Conservation (phyloP, 192 early-diverging fungal species). For the Linnemannia schmuckeri region DNA sequence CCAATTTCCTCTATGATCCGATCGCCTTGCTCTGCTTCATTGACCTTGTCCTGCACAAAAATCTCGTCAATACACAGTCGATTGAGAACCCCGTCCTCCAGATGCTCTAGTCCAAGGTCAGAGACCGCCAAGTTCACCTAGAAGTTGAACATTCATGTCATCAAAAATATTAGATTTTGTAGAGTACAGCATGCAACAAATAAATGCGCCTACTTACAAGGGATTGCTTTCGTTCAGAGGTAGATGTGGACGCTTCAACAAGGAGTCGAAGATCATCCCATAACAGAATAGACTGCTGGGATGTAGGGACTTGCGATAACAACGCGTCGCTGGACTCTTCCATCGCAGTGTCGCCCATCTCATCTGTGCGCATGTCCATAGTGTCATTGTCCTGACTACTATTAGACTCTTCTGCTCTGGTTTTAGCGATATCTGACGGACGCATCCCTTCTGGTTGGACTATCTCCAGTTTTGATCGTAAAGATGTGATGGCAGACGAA, state of each 20-base stretch:
- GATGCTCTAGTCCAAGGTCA: conserved; percentile 20
- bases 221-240: not conserved
- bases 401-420: not conserved
- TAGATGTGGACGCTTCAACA: conserved; percentile 1
- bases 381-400: not conserved
- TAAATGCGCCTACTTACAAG: not conserved
- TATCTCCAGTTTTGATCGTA: conserved; percentile 26
- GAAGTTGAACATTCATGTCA: not conserved
- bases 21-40: not conserved
- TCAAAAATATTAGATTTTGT: not conserved
- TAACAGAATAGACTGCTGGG: conserved; percentile 26
- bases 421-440: conserved; percentile 24
- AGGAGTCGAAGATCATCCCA: conserved; percentile 33
- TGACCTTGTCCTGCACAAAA: not conserved
- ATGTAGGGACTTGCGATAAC: conserved; percentile 26
- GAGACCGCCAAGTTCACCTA: conserved; percentile 13
- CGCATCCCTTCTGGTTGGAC: conserved; percentile 31
- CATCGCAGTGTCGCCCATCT: not conserved
- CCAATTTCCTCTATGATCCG: not conserved
- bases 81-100: conserved; percentile 33
- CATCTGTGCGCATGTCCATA: not conserved
- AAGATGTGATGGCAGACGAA: not conserved
- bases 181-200: not conserved
- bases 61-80: conserved; percentile 33
- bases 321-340: conserved; percentile 11